Evolutionary conservation across 495 filamentous ascomycete species (phyloP), one percentile per base, ranked within the genome.

Genomic region (Penicillium turbatum): DNA sequence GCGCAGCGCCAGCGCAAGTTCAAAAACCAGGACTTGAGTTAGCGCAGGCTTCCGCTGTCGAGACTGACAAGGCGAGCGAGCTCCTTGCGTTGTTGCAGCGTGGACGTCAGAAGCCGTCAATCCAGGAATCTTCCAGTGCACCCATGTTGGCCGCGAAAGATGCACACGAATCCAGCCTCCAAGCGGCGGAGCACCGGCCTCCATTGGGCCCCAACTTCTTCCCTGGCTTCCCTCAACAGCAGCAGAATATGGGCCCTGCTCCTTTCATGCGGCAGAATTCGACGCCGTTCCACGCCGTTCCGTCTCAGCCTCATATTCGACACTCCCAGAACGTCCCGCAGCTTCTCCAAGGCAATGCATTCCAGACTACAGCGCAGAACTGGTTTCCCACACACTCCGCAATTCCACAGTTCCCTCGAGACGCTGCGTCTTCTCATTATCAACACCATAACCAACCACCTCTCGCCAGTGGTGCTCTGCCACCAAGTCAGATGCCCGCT

Each of bases 21-120:
- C 29, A 40, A 36, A 9, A 47, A 12, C 58, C 59, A 27, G 24
- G 38, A 26, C 42, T 45, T 7, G 43, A 60, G 38, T 34, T 55
- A n/a, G 36, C 19, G 27, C 53, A 51, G n/a, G 21, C 54, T 24
- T 17, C 60, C 44, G 42, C 53, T 24, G 53, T 64, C 16, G 62
- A 73, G 51, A 46, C 65, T 36, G 56, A 64, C 5, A 78, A 77
- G 45, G 74, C 77, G 2, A 76, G 80, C 57, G 76, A 78, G 29
- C 73, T 88, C 31, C 72, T 88, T 40, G 78, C 80, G 11, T 72
- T 89, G 39, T 64, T 89, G 24, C 75, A 76, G 36, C 63, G 68
- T 71, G 49, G 79, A 68, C 47, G 81, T 64, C 59, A 70, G 63
- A 41, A 73, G 59, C 15, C 50, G 56, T 15, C 61, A 59, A 19